Conservation (phyloP, 129 eudicot species). For the Logfia minima region DNA sequence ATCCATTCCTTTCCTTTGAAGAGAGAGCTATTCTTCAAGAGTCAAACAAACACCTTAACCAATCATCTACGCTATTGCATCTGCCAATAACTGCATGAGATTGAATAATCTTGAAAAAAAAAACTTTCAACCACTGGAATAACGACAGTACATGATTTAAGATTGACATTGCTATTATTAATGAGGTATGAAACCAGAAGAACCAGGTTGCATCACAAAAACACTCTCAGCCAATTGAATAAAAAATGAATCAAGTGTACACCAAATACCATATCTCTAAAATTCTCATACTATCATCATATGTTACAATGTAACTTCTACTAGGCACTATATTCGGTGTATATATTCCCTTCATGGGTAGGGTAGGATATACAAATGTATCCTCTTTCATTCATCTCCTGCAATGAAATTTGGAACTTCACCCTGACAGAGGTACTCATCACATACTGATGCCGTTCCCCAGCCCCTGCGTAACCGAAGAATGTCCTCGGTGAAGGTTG, state of each 20-base stretch:
- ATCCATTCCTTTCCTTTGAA: too few species aligned
- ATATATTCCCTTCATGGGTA: slow-evolving; percentile 5
- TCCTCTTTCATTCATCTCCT: slow-evolving; percentile 61
- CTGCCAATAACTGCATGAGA: not conserved
- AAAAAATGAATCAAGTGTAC: slow-evolving; percentile 30
- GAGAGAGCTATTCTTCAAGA: not conserved
- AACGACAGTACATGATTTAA: not conserved
- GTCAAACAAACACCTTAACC: too few species aligned
- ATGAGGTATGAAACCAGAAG: not conserved
- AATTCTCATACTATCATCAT: slow-evolving; percentile 13
- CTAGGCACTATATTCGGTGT: slow-evolving; percentile 12
- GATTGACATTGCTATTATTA: not conserved
- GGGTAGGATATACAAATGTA: not conserved
- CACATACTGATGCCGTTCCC: slow-evolving; percentile 80
- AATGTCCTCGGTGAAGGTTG: slow-evolving; percentile 92
- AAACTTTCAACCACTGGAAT: not conserved
- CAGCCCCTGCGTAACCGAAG: slow-evolving; percentile 82
- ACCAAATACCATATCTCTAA: slow-evolving; percentile 4
- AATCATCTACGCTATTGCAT: too few species aligned
- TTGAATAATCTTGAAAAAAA: not conserved
- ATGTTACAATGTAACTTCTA: slow-evolving; percentile 29
- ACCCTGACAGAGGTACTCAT: slow-evolving; percentile 74
- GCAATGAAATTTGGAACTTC: slow-evolving; percentile 85
- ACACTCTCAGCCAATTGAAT: slow-evolving; percentile 20
- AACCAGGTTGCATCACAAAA: slow-evolving; percentile 15